Evolutionary conservation across 129 eudicot species (phyloP).

Genomic region (Flaveria bidentis): DNA sequence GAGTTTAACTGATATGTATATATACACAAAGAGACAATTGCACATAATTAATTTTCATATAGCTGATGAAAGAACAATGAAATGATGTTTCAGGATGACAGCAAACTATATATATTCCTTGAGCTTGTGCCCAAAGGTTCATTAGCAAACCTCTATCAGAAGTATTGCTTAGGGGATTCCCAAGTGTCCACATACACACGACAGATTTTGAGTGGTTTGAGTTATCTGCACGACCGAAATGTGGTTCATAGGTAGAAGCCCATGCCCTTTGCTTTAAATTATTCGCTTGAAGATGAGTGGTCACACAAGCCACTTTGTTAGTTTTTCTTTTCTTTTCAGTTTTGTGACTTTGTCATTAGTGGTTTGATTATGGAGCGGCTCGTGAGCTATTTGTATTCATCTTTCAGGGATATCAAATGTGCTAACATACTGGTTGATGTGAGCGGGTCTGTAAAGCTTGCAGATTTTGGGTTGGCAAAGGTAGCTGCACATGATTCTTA

Average conservation of each 20-base stretch:
- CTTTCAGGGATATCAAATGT: conserved; percentile 91
- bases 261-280: not conserved
- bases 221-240: conserved; percentile 64
- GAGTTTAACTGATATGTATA: not conserved
- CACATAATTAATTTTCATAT: not conserved
- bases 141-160: conserved; percentile 60
- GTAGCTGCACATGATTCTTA: conserved; percentile 35
- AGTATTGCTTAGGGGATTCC: conserved; percentile 64
- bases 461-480: conserved; percentile 99
- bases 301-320: conserved; percentile 12
- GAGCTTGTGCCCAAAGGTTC: conserved; percentile 90
- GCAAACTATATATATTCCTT: conserved; percentile 72
- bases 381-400: conserved; percentile 16
- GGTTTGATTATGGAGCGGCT: not conserved
- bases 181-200: conserved; percentile 85
- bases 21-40: not conserved
- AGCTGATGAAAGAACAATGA: conserved; percentile 7
- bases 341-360: not conserved
- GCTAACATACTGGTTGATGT: conserved; percentile 88
- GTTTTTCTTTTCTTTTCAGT: conserved; percentile 15
- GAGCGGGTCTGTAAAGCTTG: conserved; percentile 82
- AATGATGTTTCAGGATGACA: conserved; percentile 61
- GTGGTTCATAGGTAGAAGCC: conserved; percentile 80
- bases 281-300: not conserved
- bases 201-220: conserved; percentile 77